Evolutionary conservation across 768 basidiomycete species (phyloP), one percentile per base, ranked within the genome.

Genomic region (Paxillus rubicundulus): DNA sequence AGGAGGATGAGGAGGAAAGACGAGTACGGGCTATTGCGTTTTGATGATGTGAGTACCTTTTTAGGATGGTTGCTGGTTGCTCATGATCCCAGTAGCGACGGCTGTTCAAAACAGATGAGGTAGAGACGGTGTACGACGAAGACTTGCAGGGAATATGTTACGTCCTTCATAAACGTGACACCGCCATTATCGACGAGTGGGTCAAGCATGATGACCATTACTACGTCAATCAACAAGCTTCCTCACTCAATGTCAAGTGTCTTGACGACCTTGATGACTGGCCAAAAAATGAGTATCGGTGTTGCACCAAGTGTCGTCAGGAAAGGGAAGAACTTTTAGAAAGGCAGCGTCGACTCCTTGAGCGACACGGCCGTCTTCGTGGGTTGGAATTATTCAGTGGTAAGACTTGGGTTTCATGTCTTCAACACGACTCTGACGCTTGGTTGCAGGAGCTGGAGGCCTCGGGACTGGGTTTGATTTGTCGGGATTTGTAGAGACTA

Each of bases 371-470:
- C 8, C 78, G 77, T 18, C 66, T 89, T 18, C 70, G 75, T 48
- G 82, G 82, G 2, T 54, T 90, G 50, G 88, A 90, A 61, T 69
- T 90, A 5, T 90, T 89, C 58, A 76, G 80, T 63, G 88, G 86
- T 86, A 61, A 48, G 70, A 56, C 28, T 48, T 54, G 24, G 21
- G 20, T 16, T 40, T 36, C 13, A 33, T 21, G 18, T 13, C 17
- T 30, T 33, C 42, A 17, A 17, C 21, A 30, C 42, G 14, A 21
- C 39, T 38, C 21, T 44, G 8, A 61, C 39, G 2, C 30, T 28
- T 28, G 8, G 45, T 49, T 41, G 14, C 52, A 89, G 87, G 87
- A 64, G 88, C 86, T 34, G 88, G 88, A 46, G 88, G 88, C 3
- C 74, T 91, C 6, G 84, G 86, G 3, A 78, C 82, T 33, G 88